Evolutionary conservation across 2,329 filamentous ascomycete genomes (phyloP), one percentile per base, ranked within the genome.

Genomic region (Diplocarpon rosae): DNA sequence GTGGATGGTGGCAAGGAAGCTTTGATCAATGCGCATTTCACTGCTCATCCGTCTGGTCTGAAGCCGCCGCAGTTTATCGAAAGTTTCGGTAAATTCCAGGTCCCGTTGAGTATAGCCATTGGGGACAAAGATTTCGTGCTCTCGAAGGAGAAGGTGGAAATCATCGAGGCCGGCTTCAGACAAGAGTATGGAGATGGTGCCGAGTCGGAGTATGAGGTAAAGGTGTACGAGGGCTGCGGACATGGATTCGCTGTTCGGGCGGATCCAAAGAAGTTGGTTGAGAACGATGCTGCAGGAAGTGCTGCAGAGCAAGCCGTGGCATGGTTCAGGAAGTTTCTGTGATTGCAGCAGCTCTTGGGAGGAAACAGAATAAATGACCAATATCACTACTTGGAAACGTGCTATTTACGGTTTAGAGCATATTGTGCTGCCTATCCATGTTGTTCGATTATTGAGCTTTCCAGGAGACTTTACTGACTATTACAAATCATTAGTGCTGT

Each of bases 41-140:
- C 69, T 0, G 72, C 66, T 11, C 74, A 78, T 53, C 73, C 75
- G 2, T 72, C 67, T 41, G 53, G 68, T 16, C 49, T 79, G 17
- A 54, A 53, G 0, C 41, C 77, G 2, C 69, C 70, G 0, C 61
- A 47, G 12, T 73, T 78, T 37, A 45, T 52, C n/a, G 62, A 71
- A 27, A 24, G 20, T 24, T 24, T 24, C 20, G 4, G 20, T 24
- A 63, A 62, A 33, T 55, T 72, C 3, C 58, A 48, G 2, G 47
- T 65, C 14, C 72, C 73, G 4, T 51, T 70, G 27, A 67, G 65
- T 27, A 65, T 75, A 42, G 68, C 68, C 1, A 49, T 72, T 5
- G 69, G 66, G 2, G 66, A 70, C 28, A 53, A 59, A 3, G 73
- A 76, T 53, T 53, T 60, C 29, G 61, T 59, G 41, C 49, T 75